Conservation (phyloP, 106 monocot species). For the Agapanthus africanus region DNA sequence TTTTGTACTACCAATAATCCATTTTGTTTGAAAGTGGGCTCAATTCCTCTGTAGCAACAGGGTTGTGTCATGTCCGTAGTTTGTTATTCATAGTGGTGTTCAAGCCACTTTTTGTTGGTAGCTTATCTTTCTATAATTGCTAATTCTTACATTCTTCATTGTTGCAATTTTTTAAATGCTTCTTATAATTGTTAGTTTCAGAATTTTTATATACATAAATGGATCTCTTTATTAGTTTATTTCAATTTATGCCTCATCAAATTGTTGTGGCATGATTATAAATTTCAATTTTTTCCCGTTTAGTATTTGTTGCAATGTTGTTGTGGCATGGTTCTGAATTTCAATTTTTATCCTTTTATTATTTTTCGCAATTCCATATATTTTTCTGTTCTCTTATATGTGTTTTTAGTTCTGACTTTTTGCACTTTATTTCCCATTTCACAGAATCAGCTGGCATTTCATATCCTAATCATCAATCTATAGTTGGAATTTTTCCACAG, state of each 20-base stretch:
- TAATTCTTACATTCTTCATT: not conserved
- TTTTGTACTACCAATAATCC: not conserved
- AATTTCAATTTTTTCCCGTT: too few species aligned
- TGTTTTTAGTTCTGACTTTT: not conserved
- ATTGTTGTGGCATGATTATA: too few species aligned
- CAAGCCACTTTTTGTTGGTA: not conserved
- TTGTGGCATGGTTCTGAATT: not conserved
- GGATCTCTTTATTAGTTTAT: not conserved
- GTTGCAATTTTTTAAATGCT: not conserved
- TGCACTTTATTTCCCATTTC: not conserved
- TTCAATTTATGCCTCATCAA: not conserved
- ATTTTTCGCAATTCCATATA: not conserved
- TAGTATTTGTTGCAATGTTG: too few species aligned
- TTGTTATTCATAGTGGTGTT: not conserved
- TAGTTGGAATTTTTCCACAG: slow-evolving; percentile 89
- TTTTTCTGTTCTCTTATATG: not conserved
- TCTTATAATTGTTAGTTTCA: not conserved
- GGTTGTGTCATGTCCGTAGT: not conserved
- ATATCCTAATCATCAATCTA: slow-evolving; percentile 37
- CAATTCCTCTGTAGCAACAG: not conserved
- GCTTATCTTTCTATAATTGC: not conserved
- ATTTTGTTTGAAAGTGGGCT: not conserved
- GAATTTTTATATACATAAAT: not conserved
- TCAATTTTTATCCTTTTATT: not conserved
- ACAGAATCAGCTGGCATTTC: slow-evolving; percentile 72